Evolutionary conservation across 163 green algal genomes (phyloP), one percentile per base, ranked within the genome.

Genomic region (Chlorella variabilis): DNA sequence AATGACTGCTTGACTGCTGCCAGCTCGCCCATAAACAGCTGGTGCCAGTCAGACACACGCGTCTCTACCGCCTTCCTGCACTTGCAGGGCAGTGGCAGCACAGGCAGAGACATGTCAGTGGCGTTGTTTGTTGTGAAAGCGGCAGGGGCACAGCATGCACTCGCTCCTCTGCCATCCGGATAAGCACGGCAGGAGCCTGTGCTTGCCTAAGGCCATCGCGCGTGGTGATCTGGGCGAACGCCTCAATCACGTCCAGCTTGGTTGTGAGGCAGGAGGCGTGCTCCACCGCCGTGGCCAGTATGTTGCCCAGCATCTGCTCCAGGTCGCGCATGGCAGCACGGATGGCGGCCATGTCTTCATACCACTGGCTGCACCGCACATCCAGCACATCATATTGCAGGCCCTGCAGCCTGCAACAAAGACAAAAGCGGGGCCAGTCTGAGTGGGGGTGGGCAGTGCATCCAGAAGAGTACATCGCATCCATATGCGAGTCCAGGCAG

Each of bases 291-390:
- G 92, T 82, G 71, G 91, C 81, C 63, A 97, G 92, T 29, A 96
- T 88, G 49, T 94, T 95, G 39, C 88, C 86, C 42, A 98, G 84
- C 91, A 95, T 96, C 45, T 96, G 85, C 87, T 95, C 87, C 49
- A 98, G 86, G 82, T 96, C 93, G 77, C 94, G 94, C 8, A 95
- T 88, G 17, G 89, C 90, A 29, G 71, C 75, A 74, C 95, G 95
- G 88, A 98, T 98, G 11, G 82, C 75, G 56, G 93, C 95, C 91
- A 95, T 97, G 85, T 98, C 93, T 75, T 96, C 93, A 63, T 97
- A 93, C 95, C 95, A 98, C 27, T 79, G 85, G 61, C 89, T 95
- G 27, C 84, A 85, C 49, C 96, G 94, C 65, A 97, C 93, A 77
- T 98, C 95, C 81, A 98, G 88, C 62, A 97, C 94, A 78, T 92